Evolutionary conservation across 2,329 filamentous ascomycete genomes (phyloP), one percentile per base, ranked within the genome.

Genomic region (Neopestalotiopsis sp.): DNA sequence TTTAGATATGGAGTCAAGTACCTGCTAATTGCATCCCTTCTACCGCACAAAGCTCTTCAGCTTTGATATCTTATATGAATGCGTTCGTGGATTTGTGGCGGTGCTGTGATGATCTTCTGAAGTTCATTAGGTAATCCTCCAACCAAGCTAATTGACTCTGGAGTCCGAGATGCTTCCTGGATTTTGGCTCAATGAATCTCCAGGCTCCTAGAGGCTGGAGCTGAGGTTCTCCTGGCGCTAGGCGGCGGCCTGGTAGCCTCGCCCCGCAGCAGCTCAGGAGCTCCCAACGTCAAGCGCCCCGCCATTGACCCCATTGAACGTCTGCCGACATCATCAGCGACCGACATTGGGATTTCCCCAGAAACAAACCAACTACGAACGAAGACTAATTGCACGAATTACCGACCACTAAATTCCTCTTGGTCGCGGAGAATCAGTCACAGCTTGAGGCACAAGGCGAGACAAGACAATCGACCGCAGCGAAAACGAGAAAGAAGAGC

Each of bases 201-300:
- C 45, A 4, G 5, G 14, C 14, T 49, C 42, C 42, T 49, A 14
- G 42, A 7, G 40, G 40, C 17, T 2, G 12, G 14, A 17, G 14
- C n/a, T 49, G 45, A 20, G 45, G 45, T 52, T 17, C 45, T 52
- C 45, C 45, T n/a, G n/a, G 20, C 45, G 7, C 20, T 52, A 52
- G 45, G 7, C 42, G 24, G 24, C 24, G 10, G 34, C 34, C 34
- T 38, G 34, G 10, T 56, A 40, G 56, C 52, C 52, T 42, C 65
- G 32, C 65, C 65, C 65, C 65, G 65, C 65, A 59, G 34, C 52
- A 67, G 65, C 65, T 67, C 30, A 32, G 32, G 52, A 67, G 65
- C 52, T 59, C 65, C 65, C 52, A 34, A 40, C 56, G 52, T 45
- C 52, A 10, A 52, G 34, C 24, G 56, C 65, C 52, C 52, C 65